phyloP scores from a whole-genome alignment of 768 basidiomycete genomes.

The Amanita phalloides region DNA sequence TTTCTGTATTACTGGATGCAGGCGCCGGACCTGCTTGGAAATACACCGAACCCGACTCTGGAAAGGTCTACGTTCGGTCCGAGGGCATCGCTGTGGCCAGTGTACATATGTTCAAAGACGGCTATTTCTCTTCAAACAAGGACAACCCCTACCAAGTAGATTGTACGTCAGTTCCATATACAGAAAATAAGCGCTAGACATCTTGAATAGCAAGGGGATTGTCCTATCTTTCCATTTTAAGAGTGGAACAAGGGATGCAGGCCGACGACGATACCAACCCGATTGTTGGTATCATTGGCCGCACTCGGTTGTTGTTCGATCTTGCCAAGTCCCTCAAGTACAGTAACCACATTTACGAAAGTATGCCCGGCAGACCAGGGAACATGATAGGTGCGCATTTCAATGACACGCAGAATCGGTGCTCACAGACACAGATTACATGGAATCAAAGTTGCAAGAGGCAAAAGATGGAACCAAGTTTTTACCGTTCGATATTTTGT shows the following conservation, averaged over 20 bases:
- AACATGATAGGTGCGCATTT: conserved; percentile 57
- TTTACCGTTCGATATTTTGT: conserved; percentile 68
- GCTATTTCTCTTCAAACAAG: conserved; percentile 65
- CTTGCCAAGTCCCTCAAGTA: conserved; percentile 61
- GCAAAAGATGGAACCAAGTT: conserved; percentile 26
- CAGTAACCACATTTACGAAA: conserved; percentile 62
- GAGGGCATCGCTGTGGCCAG: conserved; percentile 88
- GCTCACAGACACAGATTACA: conserved; percentile 41
- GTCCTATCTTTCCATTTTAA: conserved; percentile 45
- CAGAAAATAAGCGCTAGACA: background rate
- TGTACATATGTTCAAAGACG: conserved; percentile 77
- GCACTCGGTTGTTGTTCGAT: conserved; percentile 64
- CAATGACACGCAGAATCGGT: background rate
- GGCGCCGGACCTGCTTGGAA: conserved; percentile 82
- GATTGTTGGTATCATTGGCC: conserved; percentile 86
- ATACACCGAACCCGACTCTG: conserved; percentile 53
- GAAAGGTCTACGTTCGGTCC: conserved; percentile 47
- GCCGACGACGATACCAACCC: conserved; percentile 59
- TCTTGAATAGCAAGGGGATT: conserved; percentile 54
- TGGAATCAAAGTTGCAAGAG: conserved; percentile 41
- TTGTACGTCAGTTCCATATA: conserved; percentile 33
- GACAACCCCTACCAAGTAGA: conserved; percentile 67
- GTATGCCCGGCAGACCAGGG: conserved; percentile 59
- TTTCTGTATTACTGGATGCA: conserved; percentile 90
- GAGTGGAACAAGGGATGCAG: conserved; percentile 65